Base-by-base conservation (phyloP, 495 filamentous ascomycete species). In the Podospora comata region DNA sequence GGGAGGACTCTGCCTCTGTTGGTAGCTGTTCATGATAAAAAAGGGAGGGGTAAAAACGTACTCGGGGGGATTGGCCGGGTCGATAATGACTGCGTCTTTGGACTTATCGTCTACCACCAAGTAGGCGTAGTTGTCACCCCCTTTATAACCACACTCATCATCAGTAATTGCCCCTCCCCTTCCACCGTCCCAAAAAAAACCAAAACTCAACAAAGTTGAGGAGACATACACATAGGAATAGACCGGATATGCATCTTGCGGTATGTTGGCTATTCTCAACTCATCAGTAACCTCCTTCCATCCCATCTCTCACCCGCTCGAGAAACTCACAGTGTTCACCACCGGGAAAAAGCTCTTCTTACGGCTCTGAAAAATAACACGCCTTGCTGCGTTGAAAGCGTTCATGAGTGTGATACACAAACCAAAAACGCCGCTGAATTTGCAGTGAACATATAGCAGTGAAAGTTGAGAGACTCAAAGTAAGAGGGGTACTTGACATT, bases 81-180 rank as follows among this genome's bases (percentile, higher is more conserved):
- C 95, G 70, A 99, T 91, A 55, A 99, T 91, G 55, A 97, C 93
- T n/a, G 96, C 92, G 67, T 93, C 90, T 72, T 75, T 90, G 2
- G 93, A 89, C 71, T 91, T 90, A 70, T 97, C 94, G 75, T 99
- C 95, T 34, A 90, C 86, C 19, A 99, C 90, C 2, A 99, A 87
- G 76, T 99, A 99, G 74, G 96, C 94, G 82, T 98, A 99, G 80
- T 98, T 99, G 78, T 99, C 91, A 75, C 89, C 86, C 64, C 81
- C 39, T 48, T 13, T 48, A 13, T 91, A 57, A 95, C 96, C 80
- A 87, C 89, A 94, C 94, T 95, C 97, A 53, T 57, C 54, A 23
- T 58, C 34, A 61, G 18, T 19, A 23, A 23, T 23, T 23, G 23
- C 23, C 23, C 23, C 23, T 13, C 9, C 18, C 23, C 1, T 7